Base-by-base conservation (phyloP, 2,329 filamentous ascomycete genomes). In the Colletotrichum viniferum region DNA sequence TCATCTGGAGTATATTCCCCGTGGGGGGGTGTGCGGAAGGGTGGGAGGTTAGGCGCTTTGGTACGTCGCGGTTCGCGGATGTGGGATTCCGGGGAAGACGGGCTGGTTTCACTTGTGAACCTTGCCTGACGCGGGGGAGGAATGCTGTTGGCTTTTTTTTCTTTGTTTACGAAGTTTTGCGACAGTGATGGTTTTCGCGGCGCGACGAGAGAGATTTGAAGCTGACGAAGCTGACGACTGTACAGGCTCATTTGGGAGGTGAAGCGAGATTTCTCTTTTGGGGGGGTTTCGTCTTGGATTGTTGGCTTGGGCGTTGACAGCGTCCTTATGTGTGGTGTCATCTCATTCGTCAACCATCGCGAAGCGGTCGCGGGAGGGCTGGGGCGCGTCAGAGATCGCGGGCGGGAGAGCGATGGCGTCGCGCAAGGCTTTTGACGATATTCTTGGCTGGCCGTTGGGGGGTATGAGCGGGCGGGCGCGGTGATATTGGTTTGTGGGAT, bases 91-190 rank as follows among this genome's bases (percentile, higher is more conserved):
- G 69, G 58, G 63, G 26, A 28, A 56, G 56, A 63, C 63, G 73
- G 69, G 34, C 69, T 76, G 64, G 73, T 76, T 73, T 73, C 63
- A 69, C 56, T 16, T 58, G n/a, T 10, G 56, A 68, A 32, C 55
- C 43, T 65, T 30, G 36, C 24, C n/a, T 14, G 16, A 30, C 30
- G 36, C n/a, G 14, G 13, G 18, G 6, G 21, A n/a, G n/a, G 24
- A 43, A 12, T 43, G 26, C 32, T 71, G 58, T 58, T 52, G 24
- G 14, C 28, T 24, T 52, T n/a, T 52, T n/a, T 30, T n/a, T 26
- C 24, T 18, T 55, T 55, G 58, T 36, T 60, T 43, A 65, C 66
- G 65, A 69, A 21, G 10, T 62, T 32, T 24, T 64, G 16, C 18
- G 60, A 73, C 71, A 12, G 9, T 55, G 34, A 71, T 36, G 28